Percentiles rank a stretch among this genome's conserved stretches.
These are phyloP conservation scores for Phymatotrichopsis omnivora DNA, from an alignment of 2,329 filamentous ascomycete genomes.

Conservation along the genomic window DNA sequence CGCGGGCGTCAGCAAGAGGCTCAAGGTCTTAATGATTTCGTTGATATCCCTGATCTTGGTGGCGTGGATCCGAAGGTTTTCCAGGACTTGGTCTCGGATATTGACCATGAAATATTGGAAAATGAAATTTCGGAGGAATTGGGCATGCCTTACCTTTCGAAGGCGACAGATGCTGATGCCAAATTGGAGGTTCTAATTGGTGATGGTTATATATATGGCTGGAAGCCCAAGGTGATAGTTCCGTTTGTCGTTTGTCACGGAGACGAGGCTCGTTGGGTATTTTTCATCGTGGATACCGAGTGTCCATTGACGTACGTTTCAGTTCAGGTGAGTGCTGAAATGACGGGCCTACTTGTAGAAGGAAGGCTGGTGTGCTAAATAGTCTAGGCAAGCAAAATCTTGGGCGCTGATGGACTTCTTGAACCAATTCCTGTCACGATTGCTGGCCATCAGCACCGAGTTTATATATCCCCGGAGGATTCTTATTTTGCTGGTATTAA, in stretches of 20 bases:
- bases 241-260: neutral
- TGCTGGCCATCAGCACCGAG: constrained; percentile 1
- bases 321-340: neutral
- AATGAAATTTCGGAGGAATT: constrained; percentile 4
- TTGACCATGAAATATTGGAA: constrained; percentile 1
- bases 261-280: constrained; percentile 2
- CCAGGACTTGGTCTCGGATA: constrained; percentile 15
- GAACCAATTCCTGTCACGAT: no score
- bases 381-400: neutral
- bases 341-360: neutral
- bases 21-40: constrained; percentile 2
- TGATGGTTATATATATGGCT: constrained; percentile 4
- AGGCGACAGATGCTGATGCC: neutral
- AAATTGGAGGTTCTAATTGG: constrained; percentile 4
- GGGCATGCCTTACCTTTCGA: constrained; percentile 6
- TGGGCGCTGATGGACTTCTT: no score
- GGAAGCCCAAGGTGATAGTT: constrained; percentile 1
- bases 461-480: constrained; percentile 2
- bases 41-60: constrained; percentile 16
- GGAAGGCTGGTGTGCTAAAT: neutral
- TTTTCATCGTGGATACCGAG: neutral
- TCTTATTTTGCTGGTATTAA: constrained; percentile 8
- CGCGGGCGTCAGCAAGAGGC: constrained; percentile 7
- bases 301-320: neutral
- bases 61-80: constrained; percentile 9